phyloP scores from a whole-genome alignment of 805 yeast genomes.

The Isabelozyma heimii region DNA sequence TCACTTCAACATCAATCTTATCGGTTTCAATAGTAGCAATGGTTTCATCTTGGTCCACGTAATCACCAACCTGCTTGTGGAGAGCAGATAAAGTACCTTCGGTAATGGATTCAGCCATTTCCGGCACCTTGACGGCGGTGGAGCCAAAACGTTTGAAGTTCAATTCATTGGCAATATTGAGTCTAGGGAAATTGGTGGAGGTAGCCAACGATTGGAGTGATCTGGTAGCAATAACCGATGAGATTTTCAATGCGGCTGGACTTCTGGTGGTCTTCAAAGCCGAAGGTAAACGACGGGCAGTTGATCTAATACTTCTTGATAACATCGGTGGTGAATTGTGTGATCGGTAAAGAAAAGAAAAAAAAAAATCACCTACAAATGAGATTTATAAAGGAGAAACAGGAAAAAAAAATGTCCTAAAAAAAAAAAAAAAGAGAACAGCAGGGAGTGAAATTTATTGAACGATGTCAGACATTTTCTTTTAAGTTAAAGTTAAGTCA shows the following conservation, averaged over 20 bases:
- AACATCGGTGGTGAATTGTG: slow-evolving; percentile 5
- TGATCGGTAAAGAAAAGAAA: background rate
- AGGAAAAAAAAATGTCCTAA: background rate
- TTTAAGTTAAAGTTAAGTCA: too few species aligned
- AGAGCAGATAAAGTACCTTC: slow-evolving; percentile 85
- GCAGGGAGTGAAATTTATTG: background rate
- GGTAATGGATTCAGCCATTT: slow-evolving; percentile 97
- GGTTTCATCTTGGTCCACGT: slow-evolving; percentile 79
- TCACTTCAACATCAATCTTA: slow-evolving; percentile 95
- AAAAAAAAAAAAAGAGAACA: background rate
- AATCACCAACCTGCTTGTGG: slow-evolving; percentile 81
- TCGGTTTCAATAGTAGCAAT: slow-evolving; percentile 98
- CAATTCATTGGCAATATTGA: slow-evolving; percentile 8
- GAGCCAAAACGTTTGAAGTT: slow-evolving; percentile 37
- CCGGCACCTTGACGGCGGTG: slow-evolving; percentile 81
- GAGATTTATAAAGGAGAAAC: background rate
- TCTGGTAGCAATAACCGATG: slow-evolving; percentile 16
- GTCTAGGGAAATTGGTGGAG: slow-evolving; percentile 3
- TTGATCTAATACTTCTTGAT: slow-evolving; percentile 12
- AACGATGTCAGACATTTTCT: too few species aligned
- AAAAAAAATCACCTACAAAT: background rate
- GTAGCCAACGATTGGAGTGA: slow-evolving; percentile 8
- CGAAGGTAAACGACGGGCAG: slow-evolving; percentile 11
- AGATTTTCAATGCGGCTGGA: slow-evolving; percentile 8
- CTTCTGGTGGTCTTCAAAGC: slow-evolving; percentile 8